A percentile compares a stretch with the other conserved stretches of the same genome.
Evolutionary conservation across 2,329 filamentous ascomycete genomes (phyloP).

Genomic region (Calonectria ilicicola): DNA sequence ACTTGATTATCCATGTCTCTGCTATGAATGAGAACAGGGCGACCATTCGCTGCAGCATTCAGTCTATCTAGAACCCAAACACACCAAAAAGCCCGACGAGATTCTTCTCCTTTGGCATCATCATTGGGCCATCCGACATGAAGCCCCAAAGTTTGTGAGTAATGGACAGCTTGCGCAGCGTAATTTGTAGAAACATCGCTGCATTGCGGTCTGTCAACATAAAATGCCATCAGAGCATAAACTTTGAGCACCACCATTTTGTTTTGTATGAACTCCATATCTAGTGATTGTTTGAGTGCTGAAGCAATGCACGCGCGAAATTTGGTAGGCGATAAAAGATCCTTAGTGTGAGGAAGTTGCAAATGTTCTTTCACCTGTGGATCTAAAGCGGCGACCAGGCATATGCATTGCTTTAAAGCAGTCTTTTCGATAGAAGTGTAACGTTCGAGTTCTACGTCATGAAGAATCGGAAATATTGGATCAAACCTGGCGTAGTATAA

Average conservation of each 20-base stretch:
- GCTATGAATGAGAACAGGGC: slow-evolving; percentile 3
- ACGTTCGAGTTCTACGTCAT: neutral
- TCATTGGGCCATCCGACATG: slow-evolving; percentile 12
- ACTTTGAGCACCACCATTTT: slow-evolving; percentile 15
- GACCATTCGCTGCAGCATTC: slow-evolving; percentile 14
- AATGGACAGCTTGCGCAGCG: slow-evolving; percentile 4
- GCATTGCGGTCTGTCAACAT: slow-evolving; percentile 3
- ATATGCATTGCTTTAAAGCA: slow-evolving; percentile 13
- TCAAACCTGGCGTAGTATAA: slow-evolving; percentile 10
- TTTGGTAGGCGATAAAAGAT: neutral
- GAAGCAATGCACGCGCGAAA: slow-evolving; percentile 7
- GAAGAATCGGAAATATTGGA: slow-evolving; percentile 8
- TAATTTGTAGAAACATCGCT: slow-evolving; percentile 13
- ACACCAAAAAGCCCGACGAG: slow-evolving; percentile 11
- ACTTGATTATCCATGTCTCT: slow-evolving; percentile 7
- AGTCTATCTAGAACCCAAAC: slow-evolving; percentile 13
- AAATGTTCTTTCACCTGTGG: neutral
- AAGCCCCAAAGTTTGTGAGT: slow-evolving; percentile 11
- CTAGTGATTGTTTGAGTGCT: neutral
- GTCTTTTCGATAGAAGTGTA: neutral
- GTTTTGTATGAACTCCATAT: slow-evolving; percentile 10
- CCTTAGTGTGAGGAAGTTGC: slow-evolving; percentile 1
- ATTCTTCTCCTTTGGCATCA: neutral
- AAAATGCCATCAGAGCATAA: slow-evolving; percentile 11
- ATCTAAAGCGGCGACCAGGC: slow-evolving; percentile 4